These are phyloP conservation scores for Funneliformis geosporum DNA, from an alignment of 192 early-diverging fungal species.

Conservation along the genomic window DNA sequence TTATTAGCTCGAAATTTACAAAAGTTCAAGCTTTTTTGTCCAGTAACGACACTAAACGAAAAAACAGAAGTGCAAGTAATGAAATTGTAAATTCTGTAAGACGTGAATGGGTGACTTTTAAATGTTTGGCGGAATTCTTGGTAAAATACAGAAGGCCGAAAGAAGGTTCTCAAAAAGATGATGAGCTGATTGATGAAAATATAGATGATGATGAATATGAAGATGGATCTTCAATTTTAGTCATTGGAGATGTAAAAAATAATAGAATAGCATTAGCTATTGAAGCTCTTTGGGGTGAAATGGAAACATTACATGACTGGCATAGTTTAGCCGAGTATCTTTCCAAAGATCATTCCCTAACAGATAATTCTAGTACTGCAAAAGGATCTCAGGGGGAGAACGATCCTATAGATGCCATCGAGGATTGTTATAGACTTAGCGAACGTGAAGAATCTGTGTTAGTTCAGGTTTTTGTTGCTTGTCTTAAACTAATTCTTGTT, in stretches of 20 bases:
- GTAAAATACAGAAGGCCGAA: slow-evolving; percentile 40
- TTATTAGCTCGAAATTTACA: slow-evolving; percentile 36
- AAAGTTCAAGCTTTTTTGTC: slow-evolving; percentile 34
- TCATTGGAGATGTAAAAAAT: slow-evolving; percentile 43
- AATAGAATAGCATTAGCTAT: slow-evolving; percentile 43
- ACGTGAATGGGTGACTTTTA: slow-evolving; percentile 48
- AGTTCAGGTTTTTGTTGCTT: slow-evolving; percentile 49
- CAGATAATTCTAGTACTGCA: not conserved
- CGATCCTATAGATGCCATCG: slow-evolving; percentile 13
- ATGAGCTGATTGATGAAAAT: not conserved
- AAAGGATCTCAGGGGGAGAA: not conserved
- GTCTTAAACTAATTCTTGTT: slow-evolving; percentile 40
- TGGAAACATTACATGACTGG: slow-evolving; percentile 48
- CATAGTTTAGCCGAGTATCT: slow-evolving; percentile 56
- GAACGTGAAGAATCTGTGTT: slow-evolving; percentile 59
- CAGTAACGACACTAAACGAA: slow-evolving; percentile 7
- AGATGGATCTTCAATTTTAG: slow-evolving; percentile 16
- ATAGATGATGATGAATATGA: slow-evolving; percentile 9
- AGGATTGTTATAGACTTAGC: slow-evolving; percentile 46
- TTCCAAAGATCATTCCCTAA: slow-evolving; percentile 38
- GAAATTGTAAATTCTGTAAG: slow-evolving; percentile 23
- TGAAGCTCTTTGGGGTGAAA: slow-evolving; percentile 45
- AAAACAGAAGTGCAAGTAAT: slow-evolving; percentile 20
- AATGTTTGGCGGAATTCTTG: slow-evolving; percentile 49
- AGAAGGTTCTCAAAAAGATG: slow-evolving; percentile 12